Percentiles rank a stretch among this genome's conserved stretches.
These are phyloP conservation scores for Pyracantha coccinea DNA, from an alignment of 331 rosid genomes.

Conservation along the genomic window DNA sequence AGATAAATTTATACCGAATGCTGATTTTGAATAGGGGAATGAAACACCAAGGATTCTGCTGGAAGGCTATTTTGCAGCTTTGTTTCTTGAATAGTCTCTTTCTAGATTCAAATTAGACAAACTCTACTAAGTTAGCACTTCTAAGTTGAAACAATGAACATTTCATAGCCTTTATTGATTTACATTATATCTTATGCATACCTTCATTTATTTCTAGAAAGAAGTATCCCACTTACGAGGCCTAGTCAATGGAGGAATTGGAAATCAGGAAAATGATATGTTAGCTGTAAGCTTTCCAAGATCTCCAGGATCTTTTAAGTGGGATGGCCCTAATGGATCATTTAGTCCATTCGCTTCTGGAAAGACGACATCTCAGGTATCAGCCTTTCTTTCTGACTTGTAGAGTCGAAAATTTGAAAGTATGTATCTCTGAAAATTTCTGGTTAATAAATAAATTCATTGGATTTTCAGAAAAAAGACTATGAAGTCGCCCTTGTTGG, in stretches of 20 bases:
- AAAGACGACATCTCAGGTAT: constrained; percentile 65
- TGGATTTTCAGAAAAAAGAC: constrained; percentile 59
- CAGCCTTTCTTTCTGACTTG: not conserved
- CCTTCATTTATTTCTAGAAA: constrained; percentile 36
- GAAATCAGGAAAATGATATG: constrained; percentile 49
- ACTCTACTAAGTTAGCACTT: not conserved
- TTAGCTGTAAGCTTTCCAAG: constrained; percentile 63
- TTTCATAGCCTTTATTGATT: too few relatives aligned
- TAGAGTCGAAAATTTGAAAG: not conserved
- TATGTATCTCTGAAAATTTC: not conserved
- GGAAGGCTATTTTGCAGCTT: not conserved
- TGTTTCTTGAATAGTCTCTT: not conserved
- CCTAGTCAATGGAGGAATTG: constrained; percentile 47
- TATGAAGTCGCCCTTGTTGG: constrained; percentile 92
- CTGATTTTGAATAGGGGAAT: not conserved
- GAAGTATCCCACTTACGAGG: constrained; percentile 78
- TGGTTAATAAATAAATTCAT: not conserved
- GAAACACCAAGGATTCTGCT: not conserved
- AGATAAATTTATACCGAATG: not conserved
- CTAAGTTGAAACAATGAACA: not conserved
- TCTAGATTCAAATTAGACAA: not conserved
- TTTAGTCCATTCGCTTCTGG: constrained; percentile 64
- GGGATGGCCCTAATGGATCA: constrained; percentile 80
- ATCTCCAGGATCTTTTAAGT: constrained; percentile 85
- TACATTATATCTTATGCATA: not conserved